phyloP scores from a whole-genome alignment of 1,284 basidiomycete species.

The Ganoderma leucocontextum region DNA sequence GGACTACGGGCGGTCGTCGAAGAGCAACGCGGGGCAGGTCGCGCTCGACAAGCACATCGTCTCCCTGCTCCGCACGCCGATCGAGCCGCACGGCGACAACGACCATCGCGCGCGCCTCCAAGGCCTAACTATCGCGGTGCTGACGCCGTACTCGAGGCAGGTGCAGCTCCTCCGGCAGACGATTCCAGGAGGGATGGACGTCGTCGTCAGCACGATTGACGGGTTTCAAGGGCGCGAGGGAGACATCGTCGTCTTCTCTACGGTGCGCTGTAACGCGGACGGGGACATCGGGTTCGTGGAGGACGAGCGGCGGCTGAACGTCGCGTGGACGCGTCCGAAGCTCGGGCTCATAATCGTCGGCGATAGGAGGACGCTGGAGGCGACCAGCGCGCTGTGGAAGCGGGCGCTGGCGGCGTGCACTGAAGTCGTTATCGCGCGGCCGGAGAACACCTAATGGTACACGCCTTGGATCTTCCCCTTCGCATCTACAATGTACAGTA shows the following conservation, averaged over 20 bases:
- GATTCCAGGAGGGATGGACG: conserved; percentile 50
- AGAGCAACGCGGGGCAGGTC: no score
- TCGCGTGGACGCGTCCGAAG: conserved; percentile 78
- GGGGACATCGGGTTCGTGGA: conserved; percentile 77
- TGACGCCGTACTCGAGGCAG: conserved; percentile 69
- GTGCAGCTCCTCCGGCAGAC: conserved; percentile 52
- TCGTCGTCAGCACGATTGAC: conserved; percentile 65
- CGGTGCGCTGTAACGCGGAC: conserved; percentile 68
- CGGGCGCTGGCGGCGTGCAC: conserved; percentile 58
- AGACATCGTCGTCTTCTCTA: conserved; percentile 75
- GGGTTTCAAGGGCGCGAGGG: conserved; percentile 83
- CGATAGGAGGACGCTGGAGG: conserved; percentile 62
- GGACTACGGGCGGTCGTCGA: conserved; percentile 47
- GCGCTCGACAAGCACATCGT: conserved; percentile 52
- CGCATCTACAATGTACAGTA: background rate
- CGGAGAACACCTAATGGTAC: conserved; percentile 15
- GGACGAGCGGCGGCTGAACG: conserved; percentile 72
- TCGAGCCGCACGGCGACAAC: background rate
- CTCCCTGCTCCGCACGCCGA: conserved; percentile 46
- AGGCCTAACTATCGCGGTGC: conserved; percentile 52
- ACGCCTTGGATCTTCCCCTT: background rate
- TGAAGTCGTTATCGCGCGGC: conserved; percentile 37
- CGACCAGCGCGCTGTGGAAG: conserved; percentile 55
- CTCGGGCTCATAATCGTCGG: conserved; percentile 72
- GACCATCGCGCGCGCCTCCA: conserved; percentile 35